phyloP scores from a whole-genome alignment of 306 rosid genomes.

The Bauhinia variegata region DNA sequence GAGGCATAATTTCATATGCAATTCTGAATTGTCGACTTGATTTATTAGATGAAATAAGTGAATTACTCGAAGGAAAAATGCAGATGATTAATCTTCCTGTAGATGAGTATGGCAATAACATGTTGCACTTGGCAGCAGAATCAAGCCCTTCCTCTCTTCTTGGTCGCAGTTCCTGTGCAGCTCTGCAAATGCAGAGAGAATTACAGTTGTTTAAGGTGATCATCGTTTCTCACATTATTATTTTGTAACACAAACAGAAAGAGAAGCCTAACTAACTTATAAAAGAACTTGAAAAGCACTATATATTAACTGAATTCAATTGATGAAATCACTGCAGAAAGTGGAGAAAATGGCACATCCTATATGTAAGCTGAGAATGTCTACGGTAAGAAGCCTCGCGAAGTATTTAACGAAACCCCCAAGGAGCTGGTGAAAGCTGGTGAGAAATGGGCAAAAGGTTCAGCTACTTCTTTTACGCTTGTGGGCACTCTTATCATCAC shows the following conservation, averaged over 20 bases:
- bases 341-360: conserved; percentile 23
- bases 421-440: conserved; percentile 10
- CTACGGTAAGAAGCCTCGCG: conserved; percentile 11
- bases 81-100: neutral
- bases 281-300: no score
- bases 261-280: no score
- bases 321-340: conserved; percentile 16
- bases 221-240: no score
- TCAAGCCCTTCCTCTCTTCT: neutral
- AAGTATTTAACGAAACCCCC: conserved; percentile 18
- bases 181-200: conserved; percentile 2
- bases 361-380: neutral
- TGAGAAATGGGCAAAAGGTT: conserved; percentile 35
- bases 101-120: neutral
- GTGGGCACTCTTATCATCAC: conserved; percentile 29
- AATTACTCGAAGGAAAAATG: neutral
- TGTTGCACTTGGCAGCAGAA: conserved; percentile 1
- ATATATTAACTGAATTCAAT: no score
- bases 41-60: neutral
- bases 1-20: neutral
- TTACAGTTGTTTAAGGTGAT: neutral
- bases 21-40: conserved; percentile 1
- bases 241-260: no score
- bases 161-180: neutral
- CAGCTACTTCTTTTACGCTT: conserved; percentile 2